Evolutionary conservation across 495 filamentous ascomycete species (phyloP).

Genomic region (Neurospora cerealis): DNA sequence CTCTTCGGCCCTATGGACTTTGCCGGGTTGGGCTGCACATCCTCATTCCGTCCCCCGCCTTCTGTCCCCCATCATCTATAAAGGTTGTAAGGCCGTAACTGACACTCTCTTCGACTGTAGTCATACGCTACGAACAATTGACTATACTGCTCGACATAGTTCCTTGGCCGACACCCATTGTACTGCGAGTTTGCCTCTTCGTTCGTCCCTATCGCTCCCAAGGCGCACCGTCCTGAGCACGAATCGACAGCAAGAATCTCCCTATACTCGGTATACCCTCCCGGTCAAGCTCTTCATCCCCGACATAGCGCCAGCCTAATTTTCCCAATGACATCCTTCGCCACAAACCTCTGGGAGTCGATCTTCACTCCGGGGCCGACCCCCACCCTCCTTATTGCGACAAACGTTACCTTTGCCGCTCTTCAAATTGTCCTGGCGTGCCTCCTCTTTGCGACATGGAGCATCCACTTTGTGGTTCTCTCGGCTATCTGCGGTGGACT

Average conservation of each 20-base stretch:
- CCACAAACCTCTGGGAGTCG: constrained; percentile 76
- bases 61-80: neutral
- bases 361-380: constrained; percentile 90
- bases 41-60: neutral
- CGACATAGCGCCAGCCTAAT: constrained; percentile 3
- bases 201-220: neutral
- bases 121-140: neutral
- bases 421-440: constrained; percentile 68
- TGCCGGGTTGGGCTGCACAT: neutral
- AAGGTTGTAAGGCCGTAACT: neutral
- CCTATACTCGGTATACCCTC: neutral
- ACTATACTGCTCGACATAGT: too few species aligned
- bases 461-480: constrained; percentile 77
- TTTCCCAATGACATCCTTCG: constrained; percentile 62
- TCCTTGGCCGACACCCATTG: too few species aligned
- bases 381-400: constrained; percentile 76
- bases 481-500: constrained; percentile 68
- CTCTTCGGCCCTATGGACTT: neutral
- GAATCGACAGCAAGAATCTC: neutral
- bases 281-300: neutral
- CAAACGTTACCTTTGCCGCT: constrained; percentile 77
- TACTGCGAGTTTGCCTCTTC: neutral
- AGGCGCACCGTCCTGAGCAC: neutral
- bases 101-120: neutral
- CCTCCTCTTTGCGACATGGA: constrained; percentile 73